Conservation (phyloP, 352 stramenopile genomes). For the Halophytophthora polymorphica region DNA sequence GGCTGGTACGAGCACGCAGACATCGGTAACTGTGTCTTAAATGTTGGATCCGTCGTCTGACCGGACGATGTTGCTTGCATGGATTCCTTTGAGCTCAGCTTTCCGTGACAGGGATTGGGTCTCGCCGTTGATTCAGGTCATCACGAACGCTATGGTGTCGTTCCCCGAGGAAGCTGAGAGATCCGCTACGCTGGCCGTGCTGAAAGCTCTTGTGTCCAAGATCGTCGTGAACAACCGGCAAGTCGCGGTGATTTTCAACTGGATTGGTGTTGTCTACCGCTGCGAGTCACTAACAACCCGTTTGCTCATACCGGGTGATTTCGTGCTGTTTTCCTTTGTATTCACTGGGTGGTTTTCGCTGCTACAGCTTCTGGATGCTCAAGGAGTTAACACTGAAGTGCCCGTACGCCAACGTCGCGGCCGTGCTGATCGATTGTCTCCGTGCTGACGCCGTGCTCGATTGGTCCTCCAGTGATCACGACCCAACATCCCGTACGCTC, state of each 20-base stretch:
- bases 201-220: conserved; percentile 39
- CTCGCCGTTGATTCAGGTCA: conserved; percentile 49
- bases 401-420: conserved; percentile 69
- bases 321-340: not conserved
- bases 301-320: not conserved
- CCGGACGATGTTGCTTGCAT: not conserved
- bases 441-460: conserved; percentile 37
- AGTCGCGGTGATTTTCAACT: not conserved
- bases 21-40: not conserved
- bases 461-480: conserved; percentile 29
- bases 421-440: conserved; percentile 61
- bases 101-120: conserved; percentile 51
- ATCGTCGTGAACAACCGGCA: conserved; percentile 38
- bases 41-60: not conserved
- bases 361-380: conserved; percentile 48
- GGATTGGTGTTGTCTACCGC: no score
- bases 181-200: conserved; percentile 27
- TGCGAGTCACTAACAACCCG: not conserved
- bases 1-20: conserved; percentile 11
- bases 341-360: not conserved
- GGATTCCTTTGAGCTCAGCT: conserved; percentile 13
- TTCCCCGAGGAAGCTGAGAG: conserved; percentile 43
- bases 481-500: conserved; percentile 27
- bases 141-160: conserved; percentile 72
- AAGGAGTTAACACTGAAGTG: conserved; percentile 42